Evolutionary conservation across 768 basidiomycete genomes (phyloP), one percentile per base, ranked within the genome.

Genomic region (Saitozyma sp.): DNA sequence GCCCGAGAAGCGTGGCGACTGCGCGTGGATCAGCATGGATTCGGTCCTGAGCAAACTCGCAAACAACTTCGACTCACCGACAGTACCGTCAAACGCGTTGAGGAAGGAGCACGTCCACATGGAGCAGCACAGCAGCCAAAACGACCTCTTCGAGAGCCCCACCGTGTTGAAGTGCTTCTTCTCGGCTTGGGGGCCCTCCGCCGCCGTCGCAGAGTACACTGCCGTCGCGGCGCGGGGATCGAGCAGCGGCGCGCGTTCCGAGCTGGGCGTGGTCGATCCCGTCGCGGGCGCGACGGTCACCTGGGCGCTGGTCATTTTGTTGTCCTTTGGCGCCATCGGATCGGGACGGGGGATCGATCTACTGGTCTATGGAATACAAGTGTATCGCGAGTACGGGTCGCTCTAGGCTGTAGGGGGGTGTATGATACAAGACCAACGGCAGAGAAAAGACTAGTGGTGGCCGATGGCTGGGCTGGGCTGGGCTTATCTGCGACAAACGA

Each of bases 1-100:
- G 89, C 48, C 88, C 85, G 62, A 91, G 81, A 54, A 93, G 84
- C 1, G 91, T 93, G 37, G 91, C 91, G 63, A 92, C 91, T 87
- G 6, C 51, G 9, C 17, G 3, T 5, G 29, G 29, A 9, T 46
- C 45, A 46, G 45, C 45, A 46, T 11, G 2, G 13, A 17, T 1
- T 46, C 45, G n/a, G n/a, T 13, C 45, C 19, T 64, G 13, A 59
- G 58, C 38, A 8, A 20, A n/a, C 9, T 14, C 5, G 13, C 13
- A 9, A 16, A 5, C 8, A 7, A 10, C 55, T 58, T 56, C 19
- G 49, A 68, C 63, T 57, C 54, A 69, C 65, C 59, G 54, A 66
- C 61, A 42, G 7, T 76, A 89, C 90, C 90, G 76, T 92, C 91
- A 71, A 93, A 84, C 49, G 91, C 90, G 71, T 89, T 89, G 58